Evolutionary conservation across 768 basidiomycete genomes (phyloP).

Genomic region (Mycena capillaripes): DNA sequence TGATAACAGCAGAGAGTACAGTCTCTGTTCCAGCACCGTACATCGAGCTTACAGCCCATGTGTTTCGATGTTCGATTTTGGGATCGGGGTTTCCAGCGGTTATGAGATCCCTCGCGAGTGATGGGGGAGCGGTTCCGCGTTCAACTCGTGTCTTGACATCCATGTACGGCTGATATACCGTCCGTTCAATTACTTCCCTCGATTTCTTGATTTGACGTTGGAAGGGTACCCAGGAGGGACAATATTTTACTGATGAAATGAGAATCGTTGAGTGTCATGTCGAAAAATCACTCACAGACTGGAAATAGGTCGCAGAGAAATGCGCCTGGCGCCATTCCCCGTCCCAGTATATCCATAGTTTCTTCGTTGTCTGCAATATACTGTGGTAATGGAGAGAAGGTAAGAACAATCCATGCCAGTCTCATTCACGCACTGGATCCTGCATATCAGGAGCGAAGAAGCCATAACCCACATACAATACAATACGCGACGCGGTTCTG

Average conservation of each 20-base stretch:
- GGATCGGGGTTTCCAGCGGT: background rate
- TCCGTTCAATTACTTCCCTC: conserved; percentile 16
- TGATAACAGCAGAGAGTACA: background rate
- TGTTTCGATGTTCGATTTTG: background rate
- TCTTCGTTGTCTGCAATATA: conserved; percentile 46
- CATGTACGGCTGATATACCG: conserved; percentile 36
- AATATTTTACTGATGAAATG: conserved; percentile 34
- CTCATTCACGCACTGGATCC: conserved; percentile 35
- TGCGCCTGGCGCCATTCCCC: conserved; percentile 44
- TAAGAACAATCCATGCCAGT: background rate
- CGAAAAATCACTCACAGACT: conserved; percentile 30
- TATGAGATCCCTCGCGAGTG: conserved; percentile 25
- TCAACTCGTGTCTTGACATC: conserved; percentile 36
- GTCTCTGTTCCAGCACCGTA: conserved; percentile 11
- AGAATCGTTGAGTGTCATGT: background rate
- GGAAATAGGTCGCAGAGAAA: conserved; percentile 47
- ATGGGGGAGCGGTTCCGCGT: conserved; percentile 24
- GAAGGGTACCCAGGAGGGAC: conserved; percentile 45
- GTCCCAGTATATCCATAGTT: conserved; percentile 42
- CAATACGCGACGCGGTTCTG: conserved; percentile 38
- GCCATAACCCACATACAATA: conserved; percentile 44
- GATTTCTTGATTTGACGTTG: conserved; percentile 22
- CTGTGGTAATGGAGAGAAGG: conserved; percentile 38
- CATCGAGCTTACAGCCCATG: background rate
- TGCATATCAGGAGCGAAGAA: conserved; percentile 37